Evolutionary conservation across 148 eudicot species (phyloP).

Genomic region (Nepenthes mirabilis): DNA sequence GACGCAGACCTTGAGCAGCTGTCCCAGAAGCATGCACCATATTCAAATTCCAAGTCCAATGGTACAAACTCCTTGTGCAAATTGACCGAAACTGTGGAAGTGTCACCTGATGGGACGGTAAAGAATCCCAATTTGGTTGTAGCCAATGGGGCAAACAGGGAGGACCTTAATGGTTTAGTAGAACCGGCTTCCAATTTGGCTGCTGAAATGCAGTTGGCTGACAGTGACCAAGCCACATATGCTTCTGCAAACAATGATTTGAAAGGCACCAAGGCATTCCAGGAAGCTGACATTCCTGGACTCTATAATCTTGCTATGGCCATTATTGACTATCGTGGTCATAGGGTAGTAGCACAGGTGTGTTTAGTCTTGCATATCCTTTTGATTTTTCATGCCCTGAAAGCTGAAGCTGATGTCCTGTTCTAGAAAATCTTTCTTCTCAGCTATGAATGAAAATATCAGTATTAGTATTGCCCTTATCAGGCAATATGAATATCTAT

Average conservation of each 20-base stretch:
- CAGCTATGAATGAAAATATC: too few relatives aligned
- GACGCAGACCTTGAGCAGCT: slow-evolving; percentile 88
- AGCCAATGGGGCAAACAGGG: slow-evolving; percentile 20
- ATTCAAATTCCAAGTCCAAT: slow-evolving; percentile 24
- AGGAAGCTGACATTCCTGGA: slow-evolving; percentile 94
- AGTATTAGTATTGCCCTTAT: too few relatives aligned
- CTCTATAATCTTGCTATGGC: slow-evolving; percentile 98
- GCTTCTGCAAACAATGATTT: slow-evolving; percentile 98
- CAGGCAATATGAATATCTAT: too few relatives aligned
- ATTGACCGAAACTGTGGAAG: slow-evolving; percentile 17
- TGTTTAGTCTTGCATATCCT: slow-evolving; percentile 7
- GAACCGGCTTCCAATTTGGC: slow-evolving; percentile 37
- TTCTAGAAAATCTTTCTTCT: neutral
- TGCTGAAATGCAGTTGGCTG: slow-evolving; percentile 63
- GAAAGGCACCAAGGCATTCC: slow-evolving; percentile 95
- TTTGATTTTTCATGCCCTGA: neutral
- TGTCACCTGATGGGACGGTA: slow-evolving; percentile 17
- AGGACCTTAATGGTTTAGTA: slow-evolving; percentile 19
- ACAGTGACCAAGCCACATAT: slow-evolving; percentile 98
- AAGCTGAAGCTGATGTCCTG: neutral
- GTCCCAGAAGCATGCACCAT: slow-evolving; percentile 33
- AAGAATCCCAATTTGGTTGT: slow-evolving; percentile 27
- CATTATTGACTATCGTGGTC: slow-evolving; percentile 92
- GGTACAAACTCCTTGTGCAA: slow-evolving; percentile 8
- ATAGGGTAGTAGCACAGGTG: slow-evolving; percentile 98